Evolutionary conservation across 2,329 filamentous ascomycete species (phyloP), one percentile per base, ranked within the genome.

Genomic region (Xylaria sp.): DNA sequence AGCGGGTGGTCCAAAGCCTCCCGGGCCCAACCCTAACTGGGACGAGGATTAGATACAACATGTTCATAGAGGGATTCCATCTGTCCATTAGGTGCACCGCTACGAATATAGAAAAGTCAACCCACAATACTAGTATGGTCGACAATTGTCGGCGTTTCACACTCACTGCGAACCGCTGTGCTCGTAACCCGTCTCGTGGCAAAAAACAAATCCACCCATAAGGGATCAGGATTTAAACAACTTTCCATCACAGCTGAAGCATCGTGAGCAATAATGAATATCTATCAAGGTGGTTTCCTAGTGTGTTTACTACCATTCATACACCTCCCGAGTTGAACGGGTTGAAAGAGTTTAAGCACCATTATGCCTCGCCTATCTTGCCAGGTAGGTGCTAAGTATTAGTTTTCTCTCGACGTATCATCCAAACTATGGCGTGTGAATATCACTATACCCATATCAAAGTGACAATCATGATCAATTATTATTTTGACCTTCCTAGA

Each of bases 1-100:
- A 84, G 96, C 97, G 57, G 96, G 96, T 78, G 96, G 96, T 44
- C 96, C 97, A 25, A 99, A 99, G 87, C 95, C 95, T 65, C 96
- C 96, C 35, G 94, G 92, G 55, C 96, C 94, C 74, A 98, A 98
- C 83, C 92, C 94, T 54, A 88, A 89, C 86, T 89, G 87, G 87
- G 87, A 89, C 73, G 87, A 89, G 80, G 87, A 89, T 78, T 89
- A 82, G 84, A 64, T 37, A 42, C 21, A 67, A 54, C 9, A 29
- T 42, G n/a, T 60, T 60, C 8, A 54, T 68, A 64, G 69, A 70
- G 66, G 53, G 35, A 47, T 60, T 58, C n/a, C n/a, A 44, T 55
- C 42, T 60, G 13, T 65, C 64, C 29, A 65, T 63, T 50, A 47
- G 35, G 61, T 55, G 64, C 3, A 29, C n/a, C 55, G 51, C 63